phyloP scores from a whole-genome alignment of 73 alveolate genomes.

The Symbiodinium pilosum region DNA sequence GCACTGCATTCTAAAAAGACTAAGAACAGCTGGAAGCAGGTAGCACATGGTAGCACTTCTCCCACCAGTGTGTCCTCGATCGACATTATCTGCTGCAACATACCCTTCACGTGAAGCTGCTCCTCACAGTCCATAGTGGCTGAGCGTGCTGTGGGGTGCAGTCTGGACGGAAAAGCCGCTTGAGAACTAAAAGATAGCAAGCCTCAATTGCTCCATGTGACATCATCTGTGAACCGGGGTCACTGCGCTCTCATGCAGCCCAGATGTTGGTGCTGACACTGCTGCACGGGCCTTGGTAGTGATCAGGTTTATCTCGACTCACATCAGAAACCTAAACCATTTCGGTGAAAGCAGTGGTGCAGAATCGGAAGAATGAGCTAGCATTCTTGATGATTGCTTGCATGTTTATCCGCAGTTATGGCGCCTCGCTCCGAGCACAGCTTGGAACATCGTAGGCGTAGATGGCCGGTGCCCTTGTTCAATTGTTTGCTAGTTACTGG shows the following conservation, averaged over 20 bases:
- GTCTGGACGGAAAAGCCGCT: neutral
- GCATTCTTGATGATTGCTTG: too few relatives aligned
- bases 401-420: too few relatives aligned
- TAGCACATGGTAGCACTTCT: too few relatives aligned
- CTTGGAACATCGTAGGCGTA: constrained; percentile 4
- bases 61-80: constrained; percentile 8
- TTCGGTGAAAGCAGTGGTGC: too few relatives aligned
- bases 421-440: neutral
- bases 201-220: neutral
- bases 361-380: too few relatives aligned
- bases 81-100: constrained; percentile 68
- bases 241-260: neutral
- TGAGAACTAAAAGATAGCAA: neutral
- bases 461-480: neutral
- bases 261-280: neutral
- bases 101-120: constrained; percentile 58
- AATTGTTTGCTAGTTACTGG: neutral
- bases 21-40: too few relatives aligned
- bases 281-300: neutral
- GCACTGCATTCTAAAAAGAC: too few relatives aligned
- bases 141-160: neutral
- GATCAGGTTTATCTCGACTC: neutral
- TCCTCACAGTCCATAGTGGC: too few relatives aligned
- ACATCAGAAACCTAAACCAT: neutral
- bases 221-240: neutral